Evolutionary conservation across 495 filamentous ascomycete genomes (phyloP).

Genomic region (Xeromyces bisporus): DNA sequence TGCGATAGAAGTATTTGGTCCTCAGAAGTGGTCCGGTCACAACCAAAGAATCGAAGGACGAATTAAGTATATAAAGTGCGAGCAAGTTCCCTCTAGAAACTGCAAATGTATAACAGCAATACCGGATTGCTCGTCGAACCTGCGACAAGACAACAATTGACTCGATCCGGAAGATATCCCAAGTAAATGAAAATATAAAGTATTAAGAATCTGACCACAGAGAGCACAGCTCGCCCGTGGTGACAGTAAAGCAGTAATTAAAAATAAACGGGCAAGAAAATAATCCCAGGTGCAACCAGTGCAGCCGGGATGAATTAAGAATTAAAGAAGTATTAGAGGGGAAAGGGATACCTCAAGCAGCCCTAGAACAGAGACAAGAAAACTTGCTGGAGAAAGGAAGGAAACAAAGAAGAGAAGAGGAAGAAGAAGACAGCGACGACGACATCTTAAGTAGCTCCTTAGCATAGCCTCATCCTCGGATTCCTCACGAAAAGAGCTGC

Average conservation of each 20-base stretch:
- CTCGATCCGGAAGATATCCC: conserved; percentile 2
- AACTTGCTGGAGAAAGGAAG: conserved; percentile 56
- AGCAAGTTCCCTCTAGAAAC: conserved; percentile 3
- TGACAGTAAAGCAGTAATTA: conserved; percentile 14
- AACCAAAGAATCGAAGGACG: no score
- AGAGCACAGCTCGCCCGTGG: conserved; percentile 32
- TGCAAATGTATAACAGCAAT: neutral
- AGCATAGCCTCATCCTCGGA: no score
- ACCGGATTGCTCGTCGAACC: no score
- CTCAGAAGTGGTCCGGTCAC: neutral
- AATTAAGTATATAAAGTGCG: conserved; percentile 8
- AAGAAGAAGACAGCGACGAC: conserved; percentile 6
- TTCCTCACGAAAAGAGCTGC: no score
- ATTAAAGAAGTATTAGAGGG: conserved; percentile 28
- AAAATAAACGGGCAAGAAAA: conserved; percentile 34
- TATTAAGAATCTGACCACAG: conserved; percentile 7
- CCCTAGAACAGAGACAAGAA: neutral
- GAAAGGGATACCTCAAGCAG: conserved; percentile 28
- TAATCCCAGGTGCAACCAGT: conserved; percentile 32
- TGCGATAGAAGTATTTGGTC: conserved; percentile 28
- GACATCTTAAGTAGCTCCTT: neutral
- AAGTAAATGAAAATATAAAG: conserved; percentile 3
- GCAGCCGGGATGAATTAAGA: conserved; percentile 30
- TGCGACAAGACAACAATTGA: neutral
- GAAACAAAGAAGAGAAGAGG: conserved; percentile 20